Evolutionary conservation across 2,329 filamentous ascomycete genomes (phyloP), one percentile per base, ranked within the genome.

Genomic region (Colletotrichum tanaceti): DNA sequence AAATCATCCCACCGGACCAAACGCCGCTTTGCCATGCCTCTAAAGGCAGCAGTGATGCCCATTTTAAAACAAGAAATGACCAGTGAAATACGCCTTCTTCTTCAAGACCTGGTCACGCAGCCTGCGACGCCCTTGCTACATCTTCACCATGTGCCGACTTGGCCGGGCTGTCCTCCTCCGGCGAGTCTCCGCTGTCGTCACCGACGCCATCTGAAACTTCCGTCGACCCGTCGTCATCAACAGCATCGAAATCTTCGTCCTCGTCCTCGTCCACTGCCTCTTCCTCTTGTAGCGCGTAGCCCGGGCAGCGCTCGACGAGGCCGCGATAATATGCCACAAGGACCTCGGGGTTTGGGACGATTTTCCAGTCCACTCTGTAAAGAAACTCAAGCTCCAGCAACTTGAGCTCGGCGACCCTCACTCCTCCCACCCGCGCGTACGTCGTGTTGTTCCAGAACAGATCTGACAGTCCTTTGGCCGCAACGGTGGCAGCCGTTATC

Each of bases 401-500:
- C 67, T 96, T 97, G 71, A 99, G 82, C 79, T 99, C 96, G 57
- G 91, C 90, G 44, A 98, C 86, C 72, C 93, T 94, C 58, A 99
- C 94, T 71, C 96, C 96, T 5, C 96, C 96, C 0, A 99, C 94
- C 63, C 93, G 87, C 44, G 96, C 94, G 77, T 99, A 99, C 0
- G 95, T 97, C 35, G 93, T 93, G 80, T 99, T 99, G 71, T 97
- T 98, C 94, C 96, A 98, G 78, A 99, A 99, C 38, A 92, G 94
- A 79, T 99, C 96, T 39, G 94, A 98, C 14, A 99, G 86, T 0
- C 96, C 96, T 79, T 99, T 99, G 65, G 94, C 93, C 7, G 95
- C 96, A 5, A 99, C 96, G 0, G 96, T 98, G 11, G 94, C 95
- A 22, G 94, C 94, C 1, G 95, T 96, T 73, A 99, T 99, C 11